phyloP scores from a whole-genome alignment of 805 yeast genomes.

The Spathaspora hagerdaliae region DNA sequence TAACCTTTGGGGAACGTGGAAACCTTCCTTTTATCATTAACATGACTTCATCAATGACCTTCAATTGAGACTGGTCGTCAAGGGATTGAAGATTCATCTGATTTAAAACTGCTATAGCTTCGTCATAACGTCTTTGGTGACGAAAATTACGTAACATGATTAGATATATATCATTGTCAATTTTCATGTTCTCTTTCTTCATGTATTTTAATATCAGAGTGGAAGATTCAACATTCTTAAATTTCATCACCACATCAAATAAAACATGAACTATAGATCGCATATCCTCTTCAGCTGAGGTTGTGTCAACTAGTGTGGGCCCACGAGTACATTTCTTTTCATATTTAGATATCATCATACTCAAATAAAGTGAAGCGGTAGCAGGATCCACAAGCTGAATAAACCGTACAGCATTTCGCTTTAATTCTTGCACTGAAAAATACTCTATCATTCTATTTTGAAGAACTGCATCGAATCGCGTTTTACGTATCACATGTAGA shows the following conservation, averaged over 20 bases:
- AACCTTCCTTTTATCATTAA: constrained; percentile 25
- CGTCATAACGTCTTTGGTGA: constrained; percentile 23
- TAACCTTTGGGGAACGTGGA: constrained; percentile 27
- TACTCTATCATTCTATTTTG: constrained; percentile 27
- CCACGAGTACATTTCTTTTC: constrained; percentile 19
- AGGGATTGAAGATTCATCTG: constrained; percentile 21
- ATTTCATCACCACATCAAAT: constrained; percentile 31
- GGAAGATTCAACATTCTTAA: constrained; percentile 33
- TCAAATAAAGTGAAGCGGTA: constrained; percentile 30
- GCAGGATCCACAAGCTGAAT: constrained; percentile 24
- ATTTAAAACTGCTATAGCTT: constrained; percentile 32
- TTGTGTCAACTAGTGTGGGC: constrained; percentile 7
- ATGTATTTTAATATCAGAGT: constrained; percentile 30
- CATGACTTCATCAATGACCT: constrained; percentile 28
- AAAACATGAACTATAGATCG: constrained; percentile 25
- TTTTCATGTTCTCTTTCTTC: constrained; percentile 19
- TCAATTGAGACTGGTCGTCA: constrained; percentile 11
- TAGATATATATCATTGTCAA: constrained; percentile 21
- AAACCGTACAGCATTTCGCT: constrained; percentile 17
- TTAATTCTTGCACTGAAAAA: constrained; percentile 24
- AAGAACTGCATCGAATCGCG: constrained; percentile 13
- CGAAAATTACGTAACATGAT: constrained; percentile 28
- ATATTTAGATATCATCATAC: constrained; percentile 33
- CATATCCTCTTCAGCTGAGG: constrained; percentile 16
- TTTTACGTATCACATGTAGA: constrained; percentile 31